Evolutionary conservation across 1,284 basidiomycete genomes (phyloP).

Genomic region (Mycosarcoma maydis): DNA sequence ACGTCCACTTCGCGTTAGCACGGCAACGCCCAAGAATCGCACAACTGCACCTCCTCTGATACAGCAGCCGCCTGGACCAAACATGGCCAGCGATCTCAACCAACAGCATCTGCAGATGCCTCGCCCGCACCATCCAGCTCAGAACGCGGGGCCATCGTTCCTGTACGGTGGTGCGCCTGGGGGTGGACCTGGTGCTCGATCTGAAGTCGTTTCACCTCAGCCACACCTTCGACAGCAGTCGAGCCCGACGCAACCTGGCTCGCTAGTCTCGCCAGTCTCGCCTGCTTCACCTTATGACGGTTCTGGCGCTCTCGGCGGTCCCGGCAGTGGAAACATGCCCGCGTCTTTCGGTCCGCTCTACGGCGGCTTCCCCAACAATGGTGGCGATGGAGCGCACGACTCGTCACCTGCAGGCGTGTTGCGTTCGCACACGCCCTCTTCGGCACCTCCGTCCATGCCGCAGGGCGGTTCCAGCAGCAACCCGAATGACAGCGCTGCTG

Average conservation of each 20-base stretch:
- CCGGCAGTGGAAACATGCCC: slow-evolving; percentile 5
- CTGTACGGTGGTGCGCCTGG: slow-evolving; percentile 25
- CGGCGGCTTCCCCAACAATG: slow-evolving; percentile 25
- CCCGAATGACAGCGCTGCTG: slow-evolving; percentile 51
- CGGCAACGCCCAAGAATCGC: slow-evolving; percentile 60
- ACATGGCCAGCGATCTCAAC: slow-evolving; percentile 13
- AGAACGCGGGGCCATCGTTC: slow-evolving; percentile 26
- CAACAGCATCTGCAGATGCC: slow-evolving; percentile 43
- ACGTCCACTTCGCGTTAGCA: slow-evolving; percentile 57
- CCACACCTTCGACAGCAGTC: slow-evolving; percentile 27
- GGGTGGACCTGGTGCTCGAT: slow-evolving; percentile 8
- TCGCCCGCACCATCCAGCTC: slow-evolving; percentile 38
- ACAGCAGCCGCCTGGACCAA: slow-evolving; percentile 5
- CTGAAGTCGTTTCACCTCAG: slow-evolving; percentile 37
- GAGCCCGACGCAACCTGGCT: slow-evolving; percentile 11
- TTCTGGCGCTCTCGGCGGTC: slow-evolving; percentile 9
- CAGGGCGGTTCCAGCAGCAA: slow-evolving; percentile 8
- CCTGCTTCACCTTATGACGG: slow-evolving; percentile 32
- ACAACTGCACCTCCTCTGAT: slow-evolving; percentile 7
- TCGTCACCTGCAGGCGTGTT: slow-evolving; percentile 25
- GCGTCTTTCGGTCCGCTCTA: slow-evolving; percentile 29
- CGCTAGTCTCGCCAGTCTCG: slow-evolving; percentile 29
- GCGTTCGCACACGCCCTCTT: slow-evolving; percentile 41
- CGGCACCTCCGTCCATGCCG: slow-evolving; percentile 15
- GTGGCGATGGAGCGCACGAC: slow-evolving; percentile 14